Evolutionary conservation across 257 asterid genomes (phyloP), one percentile per base, ranked within the genome.

Genomic region (Pogostemon cablin): DNA sequence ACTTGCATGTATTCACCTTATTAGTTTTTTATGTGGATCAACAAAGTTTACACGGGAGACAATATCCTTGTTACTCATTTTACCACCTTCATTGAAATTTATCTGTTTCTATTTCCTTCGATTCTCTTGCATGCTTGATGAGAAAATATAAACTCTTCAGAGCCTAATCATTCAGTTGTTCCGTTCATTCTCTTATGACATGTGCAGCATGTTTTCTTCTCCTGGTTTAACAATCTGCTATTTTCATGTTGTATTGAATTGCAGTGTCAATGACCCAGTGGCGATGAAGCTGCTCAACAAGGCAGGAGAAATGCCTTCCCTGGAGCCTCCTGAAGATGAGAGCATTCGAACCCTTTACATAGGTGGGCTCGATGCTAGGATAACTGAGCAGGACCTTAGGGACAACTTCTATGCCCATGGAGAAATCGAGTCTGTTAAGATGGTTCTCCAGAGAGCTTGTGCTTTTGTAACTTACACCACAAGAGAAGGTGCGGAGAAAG

Each of bases 291-390:
- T 95, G 38, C 93, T 95, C 35, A 77, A 78, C 79, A 91, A 90
- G 84, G 99, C 99, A 12, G 99, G 98, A 64, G 99, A 95, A 79
- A 95, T 91, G 99, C 99, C 99, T 71, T 84, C 98, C 17, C 74
- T 95, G 68, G 98, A 91, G 81, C 97, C 98, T 53, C 98, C 99
- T 3, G 96, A 95, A 1, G 99, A 95, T 15, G 96, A 88, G 82
- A 86, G 86, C 86, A 91, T 95, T 66, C 87, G 95, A 82, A 90
- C 99, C 80, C 96, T 95, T 5, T 91, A 95, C 43, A 82, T 95
- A 6, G 99, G 99, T 59, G 97, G 99, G 60, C 87, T 95, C 60
- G 99, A 91, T 77, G 96, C 92, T 12, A 87, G 96, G 72, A 71
- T 95, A 55, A 82, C 77, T 0, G 99, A 91, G 79, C 98, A 95